Evolutionary conservation across 371 early-diverging fungal species (phyloP).

Genomic region (Mortierella sp.): DNA sequence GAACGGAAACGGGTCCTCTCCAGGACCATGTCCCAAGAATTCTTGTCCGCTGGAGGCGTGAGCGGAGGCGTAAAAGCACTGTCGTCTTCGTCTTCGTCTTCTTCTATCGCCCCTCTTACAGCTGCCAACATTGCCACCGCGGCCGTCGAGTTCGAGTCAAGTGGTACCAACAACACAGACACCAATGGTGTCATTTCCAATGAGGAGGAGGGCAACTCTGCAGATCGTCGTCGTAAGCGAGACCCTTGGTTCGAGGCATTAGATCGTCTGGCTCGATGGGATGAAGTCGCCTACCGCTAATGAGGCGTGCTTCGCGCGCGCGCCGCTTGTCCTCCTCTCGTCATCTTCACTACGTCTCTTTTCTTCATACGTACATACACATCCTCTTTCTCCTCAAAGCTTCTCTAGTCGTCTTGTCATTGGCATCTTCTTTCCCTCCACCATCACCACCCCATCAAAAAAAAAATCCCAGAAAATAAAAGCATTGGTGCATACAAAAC

Average conservation of each 20-base stretch:
- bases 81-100: not conserved
- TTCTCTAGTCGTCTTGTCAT: not conserved
- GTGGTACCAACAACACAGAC: not conserved
- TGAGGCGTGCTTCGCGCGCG: not conserved
- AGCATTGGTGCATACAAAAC: not conserved
- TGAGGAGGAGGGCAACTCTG: not conserved
- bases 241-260: slow-evolving; percentile 49
- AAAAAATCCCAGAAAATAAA: not conserved
- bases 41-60: not conserved
- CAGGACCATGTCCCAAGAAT: slow-evolving; percentile 40
- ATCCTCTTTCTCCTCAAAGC: not conserved
- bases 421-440: not conserved
- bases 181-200: not conserved
- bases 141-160: not conserved
- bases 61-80: not conserved
- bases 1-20: slow-evolving; percentile 45
- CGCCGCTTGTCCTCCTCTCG: no score
- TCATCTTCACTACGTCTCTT: not conserved
- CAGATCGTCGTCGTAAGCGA: not conserved
- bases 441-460: not conserved
- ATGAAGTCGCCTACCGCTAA: slow-evolving; percentile 46
- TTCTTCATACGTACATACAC: not conserved
- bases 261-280: slow-evolving; percentile 51
- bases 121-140: not conserved
- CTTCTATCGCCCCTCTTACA: not conserved